A percentile compares a stretch with the other conserved stretches of the same genome.
These are phyloP conservation scores for Calonectria pseudoreteaudii DNA, from an alignment of 2,329 filamentous ascomycete genomes.

Conservation along the genomic window DNA sequence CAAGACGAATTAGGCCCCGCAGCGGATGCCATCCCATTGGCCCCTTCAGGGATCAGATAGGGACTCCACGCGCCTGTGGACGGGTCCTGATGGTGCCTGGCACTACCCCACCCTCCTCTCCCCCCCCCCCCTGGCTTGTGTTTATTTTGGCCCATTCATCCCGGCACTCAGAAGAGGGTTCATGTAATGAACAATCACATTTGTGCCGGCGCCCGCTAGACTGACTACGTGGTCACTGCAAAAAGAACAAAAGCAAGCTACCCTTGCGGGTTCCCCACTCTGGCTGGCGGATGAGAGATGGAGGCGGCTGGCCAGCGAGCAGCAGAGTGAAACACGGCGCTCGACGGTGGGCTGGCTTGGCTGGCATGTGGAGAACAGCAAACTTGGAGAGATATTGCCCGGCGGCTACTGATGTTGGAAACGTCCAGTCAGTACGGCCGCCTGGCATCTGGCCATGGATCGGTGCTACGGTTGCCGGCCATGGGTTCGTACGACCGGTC, in stretches of 20 bases:
- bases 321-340: conserved; percentile 25
- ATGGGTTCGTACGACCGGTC: background rate
- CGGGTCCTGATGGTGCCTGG: background rate
- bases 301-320: conserved; percentile 28
- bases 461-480: background rate
- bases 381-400: background rate
- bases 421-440: conserved; percentile 16
- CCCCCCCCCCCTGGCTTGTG: background rate
- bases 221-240: background rate
- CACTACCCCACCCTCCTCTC: background rate
- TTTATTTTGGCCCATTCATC: background rate
- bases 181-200: background rate
- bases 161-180: background rate
- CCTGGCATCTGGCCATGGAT: conserved; percentile 3
- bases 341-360: conserved; percentile 21
- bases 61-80: background rate
- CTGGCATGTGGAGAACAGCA: background rate
- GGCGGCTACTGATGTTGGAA: conserved; percentile 44
- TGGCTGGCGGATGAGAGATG: conserved; percentile 16
- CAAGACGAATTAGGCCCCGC: background rate
- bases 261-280: background rate
- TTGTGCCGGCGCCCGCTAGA: conserved; percentile 2
- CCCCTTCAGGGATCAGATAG: background rate
- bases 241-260: background rate
- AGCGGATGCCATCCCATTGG: conserved; percentile 36